These are phyloP conservation scores for Podospora comata DNA, from an alignment of 495 filamentous ascomycete genomes.

Conservation along the genomic window DNA sequence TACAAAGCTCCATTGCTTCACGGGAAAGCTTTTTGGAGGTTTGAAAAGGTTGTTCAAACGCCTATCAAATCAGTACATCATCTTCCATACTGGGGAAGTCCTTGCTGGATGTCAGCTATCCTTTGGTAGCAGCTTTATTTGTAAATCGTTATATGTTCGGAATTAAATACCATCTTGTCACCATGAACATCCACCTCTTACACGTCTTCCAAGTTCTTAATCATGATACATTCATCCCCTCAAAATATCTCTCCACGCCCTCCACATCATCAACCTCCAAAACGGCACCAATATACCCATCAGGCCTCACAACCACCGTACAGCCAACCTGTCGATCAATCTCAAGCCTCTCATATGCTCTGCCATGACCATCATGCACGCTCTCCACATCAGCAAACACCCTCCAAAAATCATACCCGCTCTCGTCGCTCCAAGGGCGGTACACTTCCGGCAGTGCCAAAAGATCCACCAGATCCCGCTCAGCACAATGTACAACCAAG, in stretches of 20 bases:
- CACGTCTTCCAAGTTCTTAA: neutral
- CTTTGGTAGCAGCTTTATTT: no score
- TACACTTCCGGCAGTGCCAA: conserved; percentile 55
- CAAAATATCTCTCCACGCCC: conserved; percentile 21
- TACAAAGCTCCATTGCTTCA: no score
- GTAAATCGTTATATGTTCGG: no score
- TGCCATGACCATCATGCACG: conserved; percentile 56
- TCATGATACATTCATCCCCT: conserved; percentile 11
- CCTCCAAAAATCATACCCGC: conserved; percentile 61
- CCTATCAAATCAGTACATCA: no score
- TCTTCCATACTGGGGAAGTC: no score
- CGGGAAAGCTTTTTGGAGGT: no score
- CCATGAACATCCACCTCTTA: no score
- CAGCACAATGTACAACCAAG: conserved; percentile 56
- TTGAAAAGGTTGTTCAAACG: no score
- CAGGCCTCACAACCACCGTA: conserved; percentile 51
- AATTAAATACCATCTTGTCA: no score
- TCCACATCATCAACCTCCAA: conserved; percentile 42
- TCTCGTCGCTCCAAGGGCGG: conserved; percentile 53
- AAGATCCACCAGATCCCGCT: conserved; percentile 43
- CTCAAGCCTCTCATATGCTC: conserved; percentile 60
- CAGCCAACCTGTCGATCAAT: conserved; percentile 57
- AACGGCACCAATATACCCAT: conserved; percentile 62
- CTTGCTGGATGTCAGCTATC: no score
- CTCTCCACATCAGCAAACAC: conserved; percentile 60